A percentile compares a stretch with the other conserved stretches of the same genome.
Conservation (phyloP, 2,329 filamentous ascomycete species). For the Penicillium sumatraense region DNA sequence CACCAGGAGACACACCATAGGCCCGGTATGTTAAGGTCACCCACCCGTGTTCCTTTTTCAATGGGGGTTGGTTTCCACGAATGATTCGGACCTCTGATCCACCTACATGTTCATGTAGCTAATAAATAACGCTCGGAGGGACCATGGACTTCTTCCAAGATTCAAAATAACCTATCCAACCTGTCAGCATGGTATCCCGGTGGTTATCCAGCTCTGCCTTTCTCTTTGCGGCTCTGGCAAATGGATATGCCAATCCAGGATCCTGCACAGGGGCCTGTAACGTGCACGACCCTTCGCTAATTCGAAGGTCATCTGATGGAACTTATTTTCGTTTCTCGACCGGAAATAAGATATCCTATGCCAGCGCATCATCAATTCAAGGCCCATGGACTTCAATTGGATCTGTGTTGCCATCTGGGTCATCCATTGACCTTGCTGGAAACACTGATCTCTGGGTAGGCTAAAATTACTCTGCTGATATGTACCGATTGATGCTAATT, state of each 20-base stretch:
- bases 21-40: slow-evolving; percentile 1
- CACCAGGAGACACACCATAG: not conserved
- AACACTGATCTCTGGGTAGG: slow-evolving; percentile 56
- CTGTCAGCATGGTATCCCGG: slow-evolving; percentile 14
- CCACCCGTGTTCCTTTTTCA: not conserved
- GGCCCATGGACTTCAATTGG: slow-evolving; percentile 59
- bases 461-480: too few relatives aligned
- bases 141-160: not conserved
- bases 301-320: slow-evolving; percentile 52
- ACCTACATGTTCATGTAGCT: not conserved
- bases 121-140: not conserved
- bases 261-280: slow-evolving; percentile 37
- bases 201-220: not conserved
- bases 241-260: slow-evolving; percentile 37
- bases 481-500: not conserved
- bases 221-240: slow-evolving; percentile 21
- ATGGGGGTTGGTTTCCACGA: slow-evolving; percentile 14
- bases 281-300: slow-evolving; percentile 55
- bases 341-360: slow-evolving; percentile 54
- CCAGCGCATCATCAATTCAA: slow-evolving; percentile 51
- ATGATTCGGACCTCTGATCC: too few relatives aligned
- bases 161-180: not conserved
- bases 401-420: slow-evolving; percentile 51
- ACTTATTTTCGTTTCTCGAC: slow-evolving; percentile 61
- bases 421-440: slow-evolving; percentile 51